phyloP scores from a whole-genome alignment of 2,329 filamentous ascomycete species.

The Nemania abortiva region DNA sequence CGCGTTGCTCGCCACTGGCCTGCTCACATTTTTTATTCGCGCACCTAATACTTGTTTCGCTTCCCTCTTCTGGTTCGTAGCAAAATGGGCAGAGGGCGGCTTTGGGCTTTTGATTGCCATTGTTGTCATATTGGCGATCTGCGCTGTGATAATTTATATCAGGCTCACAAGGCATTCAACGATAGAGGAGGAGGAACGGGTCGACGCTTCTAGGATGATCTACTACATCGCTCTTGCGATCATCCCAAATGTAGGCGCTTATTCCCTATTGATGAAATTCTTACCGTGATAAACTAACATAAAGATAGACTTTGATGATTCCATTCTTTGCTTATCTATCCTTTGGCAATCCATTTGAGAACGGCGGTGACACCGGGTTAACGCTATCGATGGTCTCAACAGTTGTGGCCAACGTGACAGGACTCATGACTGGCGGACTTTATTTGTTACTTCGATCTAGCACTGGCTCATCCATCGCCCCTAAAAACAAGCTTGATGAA shows the following conservation, averaged over 20 bases:
- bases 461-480: constrained; percentile 66
- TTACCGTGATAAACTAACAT: constrained; percentile 45
- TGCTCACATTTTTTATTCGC: constrained; percentile 67
- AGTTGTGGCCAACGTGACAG: constrained; percentile 74
- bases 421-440: constrained; percentile 72
- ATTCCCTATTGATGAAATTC: not conserved
- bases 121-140: constrained; percentile 62
- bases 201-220: constrained; percentile 75
- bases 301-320: constrained; percentile 66
- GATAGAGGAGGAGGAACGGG: constrained; percentile 70
- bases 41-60: constrained; percentile 74
- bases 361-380: constrained; percentile 59
- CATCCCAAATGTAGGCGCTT: constrained; percentile 65
- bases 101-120: constrained; percentile 67
- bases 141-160: constrained; percentile 66
- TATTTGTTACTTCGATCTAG: constrained; percentile 76
- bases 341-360: constrained; percentile 55
- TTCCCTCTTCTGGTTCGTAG: constrained; percentile 75
- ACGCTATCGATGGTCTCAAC: constrained; percentile 72
- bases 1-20: constrained; percentile 67
- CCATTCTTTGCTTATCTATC: constrained; percentile 73
- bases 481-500: constrained; percentile 60
- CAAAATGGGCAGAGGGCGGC: constrained; percentile 68
- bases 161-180: constrained; percentile 66
- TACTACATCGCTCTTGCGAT: constrained; percentile 72